A percentile compares a stretch with the other conserved stretches of the same genome.
Evolutionary conservation across 306 rosid genomes (phyloP).

Genomic region (Cyclanthera cordifolia): DNA sequence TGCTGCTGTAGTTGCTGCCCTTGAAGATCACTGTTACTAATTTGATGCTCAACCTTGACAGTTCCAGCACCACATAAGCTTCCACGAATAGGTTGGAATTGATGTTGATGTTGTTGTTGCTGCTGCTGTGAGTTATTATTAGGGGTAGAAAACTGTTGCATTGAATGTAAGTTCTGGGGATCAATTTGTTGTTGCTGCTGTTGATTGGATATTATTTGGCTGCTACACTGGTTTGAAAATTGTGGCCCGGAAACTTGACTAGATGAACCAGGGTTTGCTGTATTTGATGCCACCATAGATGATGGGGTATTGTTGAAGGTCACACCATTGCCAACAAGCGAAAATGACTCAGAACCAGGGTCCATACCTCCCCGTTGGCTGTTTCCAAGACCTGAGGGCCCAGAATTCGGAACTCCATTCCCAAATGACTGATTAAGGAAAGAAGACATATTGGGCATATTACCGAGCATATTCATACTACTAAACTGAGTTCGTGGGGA

Average conservation of each 20-base stretch:
- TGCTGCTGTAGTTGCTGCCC: slow-evolving; percentile 39
- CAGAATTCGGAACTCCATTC: slow-evolving; percentile 56
- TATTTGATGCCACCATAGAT: slow-evolving; percentile 43
- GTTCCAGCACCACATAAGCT: slow-evolving; percentile 52
- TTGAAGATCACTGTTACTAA: slow-evolving; percentile 49
- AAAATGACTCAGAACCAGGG: slow-evolving; percentile 54
- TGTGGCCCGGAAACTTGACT: slow-evolving; percentile 74
- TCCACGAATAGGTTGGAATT: slow-evolving; percentile 65
- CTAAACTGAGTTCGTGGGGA: slow-evolving; percentile 60
- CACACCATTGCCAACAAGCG: slow-evolving; percentile 62
- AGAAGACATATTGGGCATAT: slow-evolving; percentile 58
- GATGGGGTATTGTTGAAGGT: slow-evolving; percentile 45
- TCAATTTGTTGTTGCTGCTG: slow-evolving; percentile 74
- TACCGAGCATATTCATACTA: slow-evolving; percentile 71
- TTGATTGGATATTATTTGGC: slow-evolving; percentile 61
- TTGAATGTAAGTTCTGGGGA: slow-evolving; percentile 58
- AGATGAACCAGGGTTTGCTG: slow-evolving; percentile 50
- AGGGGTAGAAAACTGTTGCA: slow-evolving; percentile 75
- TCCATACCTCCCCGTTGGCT: slow-evolving; percentile 70
- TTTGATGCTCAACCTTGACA: slow-evolving; percentile 77
- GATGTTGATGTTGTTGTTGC: slow-evolving; percentile 24
- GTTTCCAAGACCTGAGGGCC: slow-evolving; percentile 53
- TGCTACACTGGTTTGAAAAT: slow-evolving; percentile 53
- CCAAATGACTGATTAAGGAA: slow-evolving; percentile 65
- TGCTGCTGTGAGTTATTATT: slow-evolving; percentile 25